Conservation (phyloP, 768 basidiomycete species). For the Coprinopsis sp. region DNA sequence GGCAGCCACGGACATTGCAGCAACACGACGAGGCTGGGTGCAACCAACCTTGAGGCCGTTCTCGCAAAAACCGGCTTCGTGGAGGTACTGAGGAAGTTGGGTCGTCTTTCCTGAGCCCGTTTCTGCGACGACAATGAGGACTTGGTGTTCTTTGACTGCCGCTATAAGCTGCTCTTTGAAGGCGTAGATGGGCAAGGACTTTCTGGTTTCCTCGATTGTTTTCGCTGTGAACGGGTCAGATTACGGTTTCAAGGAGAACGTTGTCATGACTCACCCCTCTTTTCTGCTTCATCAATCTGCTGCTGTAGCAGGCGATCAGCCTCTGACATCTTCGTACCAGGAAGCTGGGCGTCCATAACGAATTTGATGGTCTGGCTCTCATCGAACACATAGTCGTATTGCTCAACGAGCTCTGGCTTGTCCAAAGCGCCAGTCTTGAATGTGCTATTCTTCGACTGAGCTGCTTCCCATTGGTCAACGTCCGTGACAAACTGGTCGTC, state of each 20-base stretch:
- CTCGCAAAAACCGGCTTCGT: conserved; percentile 93
- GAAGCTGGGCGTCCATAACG: conserved; percentile 76
- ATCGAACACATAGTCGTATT: conserved; percentile 97
- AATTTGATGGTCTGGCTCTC: conserved; percentile 96
- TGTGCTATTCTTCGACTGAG: conserved; percentile 84
- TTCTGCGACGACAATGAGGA: conserved; percentile 96
- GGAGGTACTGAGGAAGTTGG: conserved; percentile 95
- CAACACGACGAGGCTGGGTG: conserved; percentile 97
- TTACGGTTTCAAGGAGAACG: background rate
- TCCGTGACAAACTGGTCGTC: conserved; percentile 96
- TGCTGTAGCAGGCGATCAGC: conserved; percentile 81
- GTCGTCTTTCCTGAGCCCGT: conserved; percentile 99
- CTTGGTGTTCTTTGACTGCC: conserved; percentile 87
- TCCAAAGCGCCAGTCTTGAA: conserved; percentile 93
- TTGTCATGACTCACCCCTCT: conserved; percentile 56
- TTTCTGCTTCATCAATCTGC: conserved; percentile 90
- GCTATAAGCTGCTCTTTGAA: conserved; percentile 86
- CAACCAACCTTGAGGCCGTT: conserved; percentile 89
- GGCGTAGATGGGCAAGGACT: conserved; percentile 86
- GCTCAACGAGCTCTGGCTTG: conserved; percentile 72
- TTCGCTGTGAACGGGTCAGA: conserved; percentile 46
- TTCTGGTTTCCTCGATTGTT: conserved; percentile 90
- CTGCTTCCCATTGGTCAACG: conserved; percentile 95
- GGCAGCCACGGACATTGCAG: conserved; percentile 98
- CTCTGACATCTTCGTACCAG: conserved; percentile 68